Evolutionary conservation across 140 eudicot genomes (phyloP), one percentile per base, ranked within the genome.

Genomic region (Bidens hawaiensis): DNA sequence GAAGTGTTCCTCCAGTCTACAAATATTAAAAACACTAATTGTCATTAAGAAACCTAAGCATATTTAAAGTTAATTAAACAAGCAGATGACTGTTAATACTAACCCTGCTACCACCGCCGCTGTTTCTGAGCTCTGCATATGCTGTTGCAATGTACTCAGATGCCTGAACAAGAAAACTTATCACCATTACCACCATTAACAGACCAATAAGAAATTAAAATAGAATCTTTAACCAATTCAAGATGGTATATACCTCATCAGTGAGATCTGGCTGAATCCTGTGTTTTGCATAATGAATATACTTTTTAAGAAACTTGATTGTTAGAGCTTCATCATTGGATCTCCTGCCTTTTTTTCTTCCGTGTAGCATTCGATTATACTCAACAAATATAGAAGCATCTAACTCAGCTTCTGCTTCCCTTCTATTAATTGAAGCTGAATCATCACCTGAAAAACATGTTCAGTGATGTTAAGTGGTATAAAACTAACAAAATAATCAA

Each of bases 101-200:
- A 48, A 93, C 99, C 95, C 84, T 88, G 17, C 78, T 87, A 75
- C 69, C 82, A 38, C 95, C 75, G 71, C 86, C 72, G 45, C 87
- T 84, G 79, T 79, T 93, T 70, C 99, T 81, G 65, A 94, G 97
- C 76, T 94, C 99, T 17, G 97, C 97, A 79, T 94, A 94, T 43
- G 99, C 83, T 47, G 94, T 94, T 56, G 99, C 97, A 65, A 94
- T 94, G 69, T 81, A 70, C 69, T 94, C 99, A 45, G 94, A 88
- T 54, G 99, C 99, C 99, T 91, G 79, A 67, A 48, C 41, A 75
- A 25, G 13, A 70, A 62, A 33, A 68, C 15, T 26, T 60, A 33
- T 25, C 54, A 34, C 28, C 45, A 65, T 46, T 67, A 22, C 12
- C 47, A 16, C 23, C 18, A 60, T 47, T 14, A 22, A 33, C 53